Evolutionary conservation across 1,139 yeast genomes (phyloP), one percentile per base, ranked within the genome.

Genomic region (Petasospora fabianii): DNA sequence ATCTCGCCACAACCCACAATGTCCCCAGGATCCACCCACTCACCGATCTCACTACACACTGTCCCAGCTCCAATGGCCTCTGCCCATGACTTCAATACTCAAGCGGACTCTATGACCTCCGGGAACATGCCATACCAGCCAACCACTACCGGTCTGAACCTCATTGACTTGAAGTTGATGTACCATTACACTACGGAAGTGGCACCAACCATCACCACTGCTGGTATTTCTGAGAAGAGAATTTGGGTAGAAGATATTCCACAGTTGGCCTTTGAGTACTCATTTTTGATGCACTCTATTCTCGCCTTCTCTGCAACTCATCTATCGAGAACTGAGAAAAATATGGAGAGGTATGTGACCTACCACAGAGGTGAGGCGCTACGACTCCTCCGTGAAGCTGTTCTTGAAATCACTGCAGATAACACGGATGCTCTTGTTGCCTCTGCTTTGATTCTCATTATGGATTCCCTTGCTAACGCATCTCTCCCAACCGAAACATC

Each of bases 391-490:
- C 67, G 97, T 42, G 94, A 84, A 53, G 96, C 94, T 1, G 96
- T 90, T 4, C 68, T 85, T 49, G 80, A 85, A 48, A 87, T 90
- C 44, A 82, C 84, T 24, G 72, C 85, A 2, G 88, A 84, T 34
- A 88, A 88, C 54, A 83, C 96, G 6, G 97, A 90, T 61, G 95
- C 97, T 0, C 66, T 90, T 43, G 96, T 90, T 11, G 96, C 97
- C 0, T 80, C 95, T 42, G 95, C 97, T 0, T 73, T 90, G 50
- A 79, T 90, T 33, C 67, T 90, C 40, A 88, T 88, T 43, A 84
- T 90, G 84, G 97, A 90, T 59, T 84, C 97, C 0, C 67, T 90
- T 47, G 97, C 97, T 4, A 90, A 90, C 62, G 97, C 97, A 0
- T 79, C 95, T 3, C 69, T 81, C 32, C 88, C 95, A 3, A 70